phyloP scores from a whole-genome alignment of 495 filamentous ascomycete genomes.

The Mycothermus thermophilus region DNA sequence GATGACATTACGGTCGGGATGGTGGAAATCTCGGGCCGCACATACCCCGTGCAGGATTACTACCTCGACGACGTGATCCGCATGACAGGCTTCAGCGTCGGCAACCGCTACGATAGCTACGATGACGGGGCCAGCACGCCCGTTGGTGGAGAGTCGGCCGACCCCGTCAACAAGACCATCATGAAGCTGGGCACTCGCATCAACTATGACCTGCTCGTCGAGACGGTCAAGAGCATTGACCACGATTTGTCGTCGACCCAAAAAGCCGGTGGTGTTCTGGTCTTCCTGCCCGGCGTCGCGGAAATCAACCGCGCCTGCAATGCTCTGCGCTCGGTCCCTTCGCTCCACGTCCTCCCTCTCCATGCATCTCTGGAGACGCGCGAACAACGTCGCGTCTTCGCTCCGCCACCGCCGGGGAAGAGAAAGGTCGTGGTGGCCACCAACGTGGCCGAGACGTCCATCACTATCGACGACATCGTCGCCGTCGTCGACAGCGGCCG shows the following conservation, averaged over 20 bases:
- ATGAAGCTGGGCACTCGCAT: conserved; percentile 69
- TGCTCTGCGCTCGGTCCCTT: conserved; percentile 50
- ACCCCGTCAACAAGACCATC: conserved; percentile 50
- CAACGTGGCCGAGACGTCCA: conserved; percentile 95
- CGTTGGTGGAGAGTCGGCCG: conserved; percentile 18
- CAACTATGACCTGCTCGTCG: conserved; percentile 80
- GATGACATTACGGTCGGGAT: conserved; percentile 47
- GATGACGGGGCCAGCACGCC: conserved; percentile 23
- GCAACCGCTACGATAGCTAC: conserved; percentile 20
- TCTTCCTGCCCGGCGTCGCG: conserved; percentile 75
- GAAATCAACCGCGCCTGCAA: conserved; percentile 79
- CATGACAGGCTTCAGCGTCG: conserved; percentile 56
- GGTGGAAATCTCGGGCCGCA: conserved; percentile 79
- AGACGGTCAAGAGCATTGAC: conserved; percentile 70
- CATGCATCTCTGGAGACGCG: conserved; percentile 81
- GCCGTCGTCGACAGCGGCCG: conserved; percentile 91
- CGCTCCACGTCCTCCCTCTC: conserved; percentile 68
- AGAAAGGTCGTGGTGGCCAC: conserved; percentile 88
- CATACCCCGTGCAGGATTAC: conserved; percentile 77
- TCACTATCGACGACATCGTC: conserved; percentile 93
- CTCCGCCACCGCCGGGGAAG: conserved; percentile 57
- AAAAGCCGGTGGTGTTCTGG: conserved; percentile 71
- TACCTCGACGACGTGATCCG: conserved; percentile 82
- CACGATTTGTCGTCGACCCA: conserved; percentile 43
- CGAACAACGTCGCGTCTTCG: conserved; percentile 81